Percentiles rank a stretch among this genome's conserved stretches.
Evolutionary conservation across 2,329 filamentous ascomycete species (phyloP).

Genomic region (Fusarium bactridioides): DNA sequence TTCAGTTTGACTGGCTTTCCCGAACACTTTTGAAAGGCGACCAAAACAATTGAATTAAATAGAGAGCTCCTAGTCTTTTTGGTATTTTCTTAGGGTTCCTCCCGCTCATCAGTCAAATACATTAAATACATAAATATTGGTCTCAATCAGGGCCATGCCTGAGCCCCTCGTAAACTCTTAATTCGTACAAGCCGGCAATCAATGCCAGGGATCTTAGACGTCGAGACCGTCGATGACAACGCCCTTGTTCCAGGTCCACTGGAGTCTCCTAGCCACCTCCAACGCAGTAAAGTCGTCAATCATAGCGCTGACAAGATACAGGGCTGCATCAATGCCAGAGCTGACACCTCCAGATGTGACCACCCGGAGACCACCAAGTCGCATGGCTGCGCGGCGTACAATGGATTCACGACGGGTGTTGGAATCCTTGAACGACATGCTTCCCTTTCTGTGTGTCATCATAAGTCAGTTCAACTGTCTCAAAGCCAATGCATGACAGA

Average conservation of each 20-base stretch:
- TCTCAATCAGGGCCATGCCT: constrained; percentile 33
- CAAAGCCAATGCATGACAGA: constrained; percentile 34
- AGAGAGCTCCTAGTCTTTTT: constrained; percentile 42
- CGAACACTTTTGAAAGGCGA: constrained; percentile 9
- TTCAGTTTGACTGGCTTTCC: not conserved
- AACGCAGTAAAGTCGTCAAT: constrained; percentile 79
- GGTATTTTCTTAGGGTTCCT: constrained; percentile 41
- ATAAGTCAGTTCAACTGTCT: constrained; percentile 37
- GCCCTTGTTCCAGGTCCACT: constrained; percentile 88
- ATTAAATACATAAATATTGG: constrained; percentile 39
- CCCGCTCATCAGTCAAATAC: constrained; percentile 38
- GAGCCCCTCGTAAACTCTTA: constrained; percentile 35
- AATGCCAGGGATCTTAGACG: constrained; percentile 63
- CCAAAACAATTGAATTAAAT: constrained; percentile 37
- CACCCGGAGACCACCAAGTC: constrained; percentile 73
- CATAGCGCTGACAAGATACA: constrained; percentile 86
- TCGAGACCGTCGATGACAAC: constrained; percentile 85
- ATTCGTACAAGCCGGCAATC: constrained; percentile 41
- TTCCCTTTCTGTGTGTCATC: constrained; percentile 71
- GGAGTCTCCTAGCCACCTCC: constrained; percentile 77
- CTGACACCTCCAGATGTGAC: constrained; percentile 82
- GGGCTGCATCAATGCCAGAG: constrained; percentile 81
- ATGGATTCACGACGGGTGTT: constrained; percentile 81
- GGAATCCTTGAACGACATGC: constrained; percentile 80
- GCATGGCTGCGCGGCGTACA: constrained; percentile 78